Conservation (phyloP, 495 filamentous ascomycete genomes). For the Chaetomidium leptoderma region DNA sequence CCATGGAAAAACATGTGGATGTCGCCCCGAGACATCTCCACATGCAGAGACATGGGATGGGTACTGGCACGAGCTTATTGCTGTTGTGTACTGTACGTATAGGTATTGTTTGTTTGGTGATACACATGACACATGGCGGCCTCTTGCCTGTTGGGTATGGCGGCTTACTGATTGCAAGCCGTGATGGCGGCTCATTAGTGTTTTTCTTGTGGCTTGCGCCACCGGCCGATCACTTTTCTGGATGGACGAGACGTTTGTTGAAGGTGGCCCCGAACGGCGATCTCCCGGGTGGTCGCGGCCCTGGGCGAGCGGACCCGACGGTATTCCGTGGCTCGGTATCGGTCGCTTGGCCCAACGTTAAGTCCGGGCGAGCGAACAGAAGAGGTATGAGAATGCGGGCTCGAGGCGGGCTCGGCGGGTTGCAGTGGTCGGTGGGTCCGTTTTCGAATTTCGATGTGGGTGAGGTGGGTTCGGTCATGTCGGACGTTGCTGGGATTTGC, state of each 20-base stretch:
- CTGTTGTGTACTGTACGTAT: no score
- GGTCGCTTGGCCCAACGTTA: neutral
- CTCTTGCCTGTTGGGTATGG: neutral
- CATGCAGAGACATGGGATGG: neutral
- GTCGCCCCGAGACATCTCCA: neutral
- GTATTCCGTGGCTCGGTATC: neutral
- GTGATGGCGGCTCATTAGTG: neutral
- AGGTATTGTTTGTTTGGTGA: no score
- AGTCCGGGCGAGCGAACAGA: constrained; percentile 4
- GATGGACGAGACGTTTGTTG: neutral
- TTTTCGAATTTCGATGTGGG: no score
- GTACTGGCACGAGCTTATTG: no score
- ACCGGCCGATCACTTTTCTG: neutral
- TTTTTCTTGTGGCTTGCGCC: neutral
- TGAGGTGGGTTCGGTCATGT: no score
- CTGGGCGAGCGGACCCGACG: no score
- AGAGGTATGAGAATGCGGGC: neutral
- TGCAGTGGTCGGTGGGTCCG: neutral
- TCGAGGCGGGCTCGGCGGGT: no score
- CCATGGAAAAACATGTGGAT: constrained; percentile 1
- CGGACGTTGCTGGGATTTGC: no score
- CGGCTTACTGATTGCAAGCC: neutral
- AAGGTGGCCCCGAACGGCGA: neutral
- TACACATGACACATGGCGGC: no score
- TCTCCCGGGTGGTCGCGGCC: neutral